phyloP scores from a whole-genome alignment of 306 rosid genomes.

The Dalbergia oliveri region DNA sequence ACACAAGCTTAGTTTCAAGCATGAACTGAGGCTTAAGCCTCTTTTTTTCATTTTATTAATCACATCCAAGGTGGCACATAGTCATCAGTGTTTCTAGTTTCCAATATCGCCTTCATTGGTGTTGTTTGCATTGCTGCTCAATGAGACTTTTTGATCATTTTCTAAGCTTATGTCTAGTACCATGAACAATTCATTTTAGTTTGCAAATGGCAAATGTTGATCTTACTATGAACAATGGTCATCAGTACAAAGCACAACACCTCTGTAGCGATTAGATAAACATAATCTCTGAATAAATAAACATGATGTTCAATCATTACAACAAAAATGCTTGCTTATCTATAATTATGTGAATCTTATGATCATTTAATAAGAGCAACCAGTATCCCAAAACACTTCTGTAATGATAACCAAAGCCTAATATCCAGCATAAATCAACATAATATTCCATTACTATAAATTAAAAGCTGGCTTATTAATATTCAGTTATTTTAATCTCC shows the following conservation, averaged over 20 bases:
- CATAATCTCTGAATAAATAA: neutral
- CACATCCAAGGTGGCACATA: conserved; percentile 8
- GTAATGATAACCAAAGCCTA: conserved; percentile 16
- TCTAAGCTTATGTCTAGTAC: conserved; percentile 6
- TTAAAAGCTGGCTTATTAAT: neutral
- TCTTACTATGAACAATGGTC: neutral
- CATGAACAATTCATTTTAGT: neutral
- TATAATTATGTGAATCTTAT: neutral
- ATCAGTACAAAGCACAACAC: neutral
- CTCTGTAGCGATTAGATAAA: neutral
- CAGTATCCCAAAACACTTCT: neutral
- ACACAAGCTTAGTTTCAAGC: conserved; percentile 27
- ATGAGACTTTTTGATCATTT: neutral
- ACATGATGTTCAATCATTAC: conserved; percentile 4
- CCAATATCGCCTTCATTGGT: neutral
- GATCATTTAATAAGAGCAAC: neutral
- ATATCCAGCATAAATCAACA: conserved; percentile 2
- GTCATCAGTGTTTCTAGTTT: conserved; percentile 12
- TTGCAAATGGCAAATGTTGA: neutral
- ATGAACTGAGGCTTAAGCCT: neutral
- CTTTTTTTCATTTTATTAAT: neutral
- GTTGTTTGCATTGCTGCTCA: neutral
- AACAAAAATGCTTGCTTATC: neutral
- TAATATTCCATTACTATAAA: neutral
- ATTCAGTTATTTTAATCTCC: neutral